A percentile compares a stretch with the other conserved stretches of the same genome.
These are phyloP conservation scores for Phytophthora sansomeana DNA, from an alignment of 352 stramenopile genomes.

Conservation along the genomic window DNA sequence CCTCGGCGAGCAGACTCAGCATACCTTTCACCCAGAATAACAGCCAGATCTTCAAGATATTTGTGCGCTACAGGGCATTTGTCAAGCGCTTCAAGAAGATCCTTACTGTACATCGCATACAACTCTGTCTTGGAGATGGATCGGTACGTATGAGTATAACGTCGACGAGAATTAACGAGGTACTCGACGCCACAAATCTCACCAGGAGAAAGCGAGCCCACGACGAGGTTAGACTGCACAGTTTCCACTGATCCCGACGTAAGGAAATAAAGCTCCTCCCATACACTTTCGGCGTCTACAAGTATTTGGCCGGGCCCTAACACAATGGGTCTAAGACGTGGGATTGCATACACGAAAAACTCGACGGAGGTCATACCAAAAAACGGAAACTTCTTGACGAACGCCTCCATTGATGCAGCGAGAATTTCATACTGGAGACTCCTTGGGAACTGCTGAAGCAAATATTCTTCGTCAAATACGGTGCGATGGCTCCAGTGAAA, in stretches of 20 bases:
- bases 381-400: constrained; percentile 81
- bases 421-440: constrained; percentile 86
- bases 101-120: constrained; percentile 70
- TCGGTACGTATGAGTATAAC: constrained; percentile 76
- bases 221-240: constrained; percentile 64
- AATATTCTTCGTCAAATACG: constrained; percentile 75
- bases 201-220: constrained; percentile 60
- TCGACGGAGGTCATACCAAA: constrained; percentile 79
- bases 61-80: constrained; percentile 72
- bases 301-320: constrained; percentile 64
- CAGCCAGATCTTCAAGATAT: constrained; percentile 70
- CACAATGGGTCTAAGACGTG: constrained; percentile 68
- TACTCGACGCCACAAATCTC: constrained; percentile 87
- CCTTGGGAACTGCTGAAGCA: constrained; percentile 72
- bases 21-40: constrained; percentile 68
- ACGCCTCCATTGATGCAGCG: constrained; percentile 76
- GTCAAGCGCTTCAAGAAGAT: constrained; percentile 62
- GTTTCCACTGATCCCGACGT: constrained; percentile 63
- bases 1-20: constrained; percentile 60
- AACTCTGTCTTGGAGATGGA: constrained; percentile 72
- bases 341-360: constrained; percentile 78
- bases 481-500: constrained; percentile 80
- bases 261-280: constrained; percentile 86
- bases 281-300: constrained; percentile 81
- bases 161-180: constrained; percentile 53